Percentiles rank a stretch among this genome's conserved stretches.
Evolutionary conservation across 2,329 filamentous ascomycete species (phyloP).

Genomic region (Epichloe gansuensis): DNA sequence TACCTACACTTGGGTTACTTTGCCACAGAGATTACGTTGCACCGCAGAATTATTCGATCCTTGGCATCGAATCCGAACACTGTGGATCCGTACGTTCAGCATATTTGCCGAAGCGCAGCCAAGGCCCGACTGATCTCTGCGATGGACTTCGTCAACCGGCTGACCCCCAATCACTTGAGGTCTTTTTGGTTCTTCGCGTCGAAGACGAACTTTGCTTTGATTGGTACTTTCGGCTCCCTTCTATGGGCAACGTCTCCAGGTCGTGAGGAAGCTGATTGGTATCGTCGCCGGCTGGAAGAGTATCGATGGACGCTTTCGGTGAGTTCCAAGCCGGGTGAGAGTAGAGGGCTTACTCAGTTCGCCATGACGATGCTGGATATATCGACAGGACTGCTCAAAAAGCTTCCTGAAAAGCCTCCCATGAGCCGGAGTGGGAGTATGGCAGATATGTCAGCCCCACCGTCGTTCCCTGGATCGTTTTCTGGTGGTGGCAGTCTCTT

Average conservation of each 20-base stretch:
- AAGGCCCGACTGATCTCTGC: slow-evolving; percentile 90
- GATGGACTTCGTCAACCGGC: slow-evolving; percentile 93
- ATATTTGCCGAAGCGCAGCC: slow-evolving; percentile 86
- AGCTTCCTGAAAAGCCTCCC: slow-evolving; percentile 57
- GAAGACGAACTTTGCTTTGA: slow-evolving; percentile 84
- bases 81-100: slow-evolving; percentile 68
- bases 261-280: slow-evolving; percentile 84
- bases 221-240: slow-evolving; percentile 84
- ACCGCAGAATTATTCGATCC: slow-evolving; percentile 79
- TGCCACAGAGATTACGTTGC: slow-evolving; percentile 84
- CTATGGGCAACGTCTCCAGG: slow-evolving; percentile 82
- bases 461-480: slow-evolving; percentile 14
- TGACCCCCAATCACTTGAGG: slow-evolving; percentile 74
- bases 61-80: slow-evolving; percentile 33
- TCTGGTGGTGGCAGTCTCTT: slow-evolving; percentile 22
- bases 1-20: slow-evolving; percentile 89
- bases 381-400: slow-evolving; percentile 53
- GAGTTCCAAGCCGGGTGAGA: slow-evolving; percentile 57
- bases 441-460: slow-evolving; percentile 29
- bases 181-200: slow-evolving; percentile 88
- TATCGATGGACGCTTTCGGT: slow-evolving; percentile 92
- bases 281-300: slow-evolving; percentile 70
- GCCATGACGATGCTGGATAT: slow-evolving; percentile 70
- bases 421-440: slow-evolving; percentile 43
- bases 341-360: slow-evolving; percentile 48